Base-by-base conservation (phyloP, 208 protist species). In the Phytomonas sp. region DNA sequence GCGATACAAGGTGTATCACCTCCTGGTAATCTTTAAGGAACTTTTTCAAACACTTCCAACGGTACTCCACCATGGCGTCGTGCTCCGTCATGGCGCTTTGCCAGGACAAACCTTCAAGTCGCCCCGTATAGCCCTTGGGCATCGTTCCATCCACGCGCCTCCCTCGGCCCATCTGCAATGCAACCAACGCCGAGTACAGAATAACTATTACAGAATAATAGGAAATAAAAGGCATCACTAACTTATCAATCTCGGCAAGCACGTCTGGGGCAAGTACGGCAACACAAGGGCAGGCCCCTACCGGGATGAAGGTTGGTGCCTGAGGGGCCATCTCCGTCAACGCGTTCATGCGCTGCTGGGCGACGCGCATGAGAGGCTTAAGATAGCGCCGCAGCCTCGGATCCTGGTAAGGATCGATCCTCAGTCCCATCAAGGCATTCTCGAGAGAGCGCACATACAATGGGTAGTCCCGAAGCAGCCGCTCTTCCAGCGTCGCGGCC, bases 161-260 rank as follows among this genome's bases (percentile, higher is more conserved):
- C 14, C 83, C 87, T 31, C 79, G 62, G 10, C 81, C 80, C n/a
- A 33, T n/a, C 63, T 83, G 84, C 62, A 95, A 64, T 30, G 80
- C 74, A 14, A 87, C 63, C 32, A 93, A 62, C 30, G 87, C 73
- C 14, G 83, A 87, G 74, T 91, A 79, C 29, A 88, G 86, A 69
- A 95, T 89, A 29, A 95, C 86, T 1, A 93, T 70, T 4, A 82
- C 79, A 11, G 87, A 92, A 73, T 93, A 95, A 69, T 91, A 77
- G 26, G 77, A 66, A 68, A 91, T 69, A 77, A 92, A 92, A 4
- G 90, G 90, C 70, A 87, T 34, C 42, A 95, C 86, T 36, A 70
- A 88, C 40, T 86, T 80, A 29, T 93, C 86, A 60, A 95, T 4
- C 40, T 93, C 84, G 29, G 84, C 84, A 4, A 95, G 75, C 65